Evolutionary conservation across 2,329 filamentous ascomycete genomes (phyloP).

Genomic region (Fusarium verrucosum): DNA sequence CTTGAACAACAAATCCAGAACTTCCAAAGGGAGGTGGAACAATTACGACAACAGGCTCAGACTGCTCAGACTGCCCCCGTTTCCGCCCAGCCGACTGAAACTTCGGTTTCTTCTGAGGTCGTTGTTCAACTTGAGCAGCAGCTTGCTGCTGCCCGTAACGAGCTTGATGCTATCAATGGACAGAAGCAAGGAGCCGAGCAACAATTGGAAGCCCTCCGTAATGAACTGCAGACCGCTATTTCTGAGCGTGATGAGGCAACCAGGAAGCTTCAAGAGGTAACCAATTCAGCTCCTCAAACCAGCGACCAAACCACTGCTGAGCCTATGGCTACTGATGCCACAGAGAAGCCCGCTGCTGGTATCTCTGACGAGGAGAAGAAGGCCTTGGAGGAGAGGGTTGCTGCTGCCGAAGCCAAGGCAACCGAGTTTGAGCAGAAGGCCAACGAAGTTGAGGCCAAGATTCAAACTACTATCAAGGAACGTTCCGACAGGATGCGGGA

Average conservation of each 20-base stretch:
- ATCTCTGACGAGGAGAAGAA: conserved; percentile 68
- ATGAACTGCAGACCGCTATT: conserved; percentile 69
- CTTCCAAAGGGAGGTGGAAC: conserved; percentile 56
- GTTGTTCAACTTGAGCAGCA: conserved; percentile 60
- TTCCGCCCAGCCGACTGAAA: conserved; percentile 47
- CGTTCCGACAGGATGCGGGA: conserved; percentile 76
- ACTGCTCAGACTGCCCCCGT: conserved; percentile 49
- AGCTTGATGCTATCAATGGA: conserved; percentile 71
- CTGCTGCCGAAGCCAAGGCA: conserved; percentile 68
- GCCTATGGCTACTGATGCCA: conserved; percentile 26
- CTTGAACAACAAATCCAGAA: conserved; percentile 56
- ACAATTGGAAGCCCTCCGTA: conserved; percentile 63
- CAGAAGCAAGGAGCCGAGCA: conserved; percentile 76
- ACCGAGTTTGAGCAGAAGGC: conserved; percentile 71
- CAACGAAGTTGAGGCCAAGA: conserved; percentile 70
- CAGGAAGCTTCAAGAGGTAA: conserved; percentile 49
- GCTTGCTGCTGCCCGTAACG: conserved; percentile 60
- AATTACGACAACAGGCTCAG: conserved; percentile 50
- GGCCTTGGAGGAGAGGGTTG: conserved; percentile 69
- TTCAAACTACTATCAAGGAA: conserved; percentile 68
- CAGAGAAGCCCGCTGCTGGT: conserved; percentile 16
- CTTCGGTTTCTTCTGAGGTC: conserved; percentile 58
- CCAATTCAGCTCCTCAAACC: conserved; percentile 46
- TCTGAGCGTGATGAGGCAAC: conserved; percentile 72
- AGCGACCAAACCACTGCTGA: conserved; percentile 28